phyloP scores from a whole-genome alignment of 306 rosid species.

The Castanea crenata region DNA sequence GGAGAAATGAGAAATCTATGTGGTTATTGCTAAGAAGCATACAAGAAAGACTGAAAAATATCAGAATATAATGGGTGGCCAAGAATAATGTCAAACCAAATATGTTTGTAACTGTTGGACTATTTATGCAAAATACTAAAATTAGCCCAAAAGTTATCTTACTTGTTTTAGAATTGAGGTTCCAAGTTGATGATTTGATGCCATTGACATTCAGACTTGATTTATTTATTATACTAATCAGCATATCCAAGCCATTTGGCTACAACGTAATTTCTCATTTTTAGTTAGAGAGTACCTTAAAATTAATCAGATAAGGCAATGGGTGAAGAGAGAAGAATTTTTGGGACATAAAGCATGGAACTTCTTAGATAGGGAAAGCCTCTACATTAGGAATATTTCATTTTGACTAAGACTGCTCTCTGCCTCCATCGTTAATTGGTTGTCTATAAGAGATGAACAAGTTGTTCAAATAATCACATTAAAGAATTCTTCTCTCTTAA shows the following conservation, averaged over 20 bases:
- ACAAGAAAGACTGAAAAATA: background rate
- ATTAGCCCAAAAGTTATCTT: background rate
- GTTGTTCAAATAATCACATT: slow-evolving; percentile 17
- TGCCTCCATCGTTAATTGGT: background rate
- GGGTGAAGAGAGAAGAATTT: background rate
- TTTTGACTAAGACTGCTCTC: slow-evolving; percentile 19
- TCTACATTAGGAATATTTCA: slow-evolving; percentile 16
- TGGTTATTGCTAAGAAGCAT: background rate
- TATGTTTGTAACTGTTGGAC: background rate
- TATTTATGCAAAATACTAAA: background rate
- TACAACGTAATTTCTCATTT: background rate
- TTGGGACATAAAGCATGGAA: background rate
- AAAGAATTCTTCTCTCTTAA: background rate
- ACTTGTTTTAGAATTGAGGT: background rate
- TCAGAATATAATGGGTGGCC: background rate
- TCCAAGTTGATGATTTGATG: background rate
- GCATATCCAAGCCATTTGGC: background rate
- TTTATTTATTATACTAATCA: no score
- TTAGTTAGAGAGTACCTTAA: background rate
- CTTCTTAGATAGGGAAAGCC: background rate
- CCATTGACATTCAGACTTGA: background rate
- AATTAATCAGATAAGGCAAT: background rate
- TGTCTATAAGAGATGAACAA: slow-evolving; percentile 21
- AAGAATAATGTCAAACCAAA: background rate
- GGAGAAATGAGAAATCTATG: no score